Percentiles rank a stretch among this genome's conserved stretches.
These are phyloP conservation scores for Candida piceae DNA, from an alignment of 805 yeast species.

Conservation along the genomic window DNA sequence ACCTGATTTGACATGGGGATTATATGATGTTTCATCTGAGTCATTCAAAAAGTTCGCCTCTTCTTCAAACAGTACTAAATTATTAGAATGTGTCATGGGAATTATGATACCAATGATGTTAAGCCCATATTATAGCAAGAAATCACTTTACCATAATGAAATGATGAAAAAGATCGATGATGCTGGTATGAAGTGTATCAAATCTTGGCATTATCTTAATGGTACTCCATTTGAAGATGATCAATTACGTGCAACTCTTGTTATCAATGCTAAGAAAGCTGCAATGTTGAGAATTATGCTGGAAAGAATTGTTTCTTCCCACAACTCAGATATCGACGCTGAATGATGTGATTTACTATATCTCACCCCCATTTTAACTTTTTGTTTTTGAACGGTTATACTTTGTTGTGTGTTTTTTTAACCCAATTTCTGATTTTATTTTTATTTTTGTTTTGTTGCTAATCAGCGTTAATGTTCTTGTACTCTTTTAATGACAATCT, in stretches of 20 bases:
- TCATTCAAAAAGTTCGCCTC: conserved; percentile 21
- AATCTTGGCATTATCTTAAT: conserved; percentile 11
- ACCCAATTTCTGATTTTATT: no score
- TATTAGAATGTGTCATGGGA: conserved; percentile 21
- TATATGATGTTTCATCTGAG: conserved; percentile 12
- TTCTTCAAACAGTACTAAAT: conserved; percentile 17
- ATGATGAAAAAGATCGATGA: conserved; percentile 19
- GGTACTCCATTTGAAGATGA: conserved; percentile 12
- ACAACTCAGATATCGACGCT: no score
- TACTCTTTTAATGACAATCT: no score
- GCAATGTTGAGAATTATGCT: conserved; percentile 10
- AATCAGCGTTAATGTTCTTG: no score
- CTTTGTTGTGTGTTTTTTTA: no score
- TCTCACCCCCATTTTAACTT: no score
- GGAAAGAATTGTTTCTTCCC: conserved; percentile 15
- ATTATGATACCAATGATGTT: conserved; percentile 25
- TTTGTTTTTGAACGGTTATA: no score
- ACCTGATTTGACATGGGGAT: conserved; percentile 15
- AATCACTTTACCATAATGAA: conserved; percentile 17
- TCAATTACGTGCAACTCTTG: conserved; percentile 1
- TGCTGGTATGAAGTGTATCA: conserved; percentile 19
- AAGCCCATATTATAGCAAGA: conserved; percentile 26
- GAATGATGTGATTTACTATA: no score
- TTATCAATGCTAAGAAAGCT: conserved; percentile 5
- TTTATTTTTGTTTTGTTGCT: no score